These are phyloP conservation scores for Cordyceps cicadae DNA, from an alignment of 2,329 filamentous ascomycete genomes.

Conservation along the genomic window DNA sequence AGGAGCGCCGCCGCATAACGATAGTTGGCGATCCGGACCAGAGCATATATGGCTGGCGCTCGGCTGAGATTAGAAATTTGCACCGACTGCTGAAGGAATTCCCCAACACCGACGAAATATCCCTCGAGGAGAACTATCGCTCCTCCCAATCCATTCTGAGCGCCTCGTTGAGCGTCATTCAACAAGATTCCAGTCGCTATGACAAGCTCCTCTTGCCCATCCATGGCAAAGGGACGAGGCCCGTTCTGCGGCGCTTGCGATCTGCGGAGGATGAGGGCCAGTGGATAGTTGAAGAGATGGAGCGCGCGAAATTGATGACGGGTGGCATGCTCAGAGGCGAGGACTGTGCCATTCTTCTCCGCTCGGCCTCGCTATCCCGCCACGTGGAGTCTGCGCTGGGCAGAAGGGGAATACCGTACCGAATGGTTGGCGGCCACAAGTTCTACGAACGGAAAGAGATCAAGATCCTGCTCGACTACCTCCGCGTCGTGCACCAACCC, in stretches of 20 bases:
- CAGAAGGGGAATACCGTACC: constrained; percentile 74
- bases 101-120: constrained; percentile 69
- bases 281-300: constrained; percentile 84
- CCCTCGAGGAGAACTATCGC: constrained; percentile 89
- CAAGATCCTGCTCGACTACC: constrained; percentile 78
- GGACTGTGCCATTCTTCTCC: constrained; percentile 81
- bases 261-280: constrained; percentile 65
- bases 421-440: constrained; percentile 81
- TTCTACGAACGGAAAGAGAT: constrained; percentile 92
- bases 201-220: constrained; percentile 72
- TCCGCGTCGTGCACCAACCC: constrained; percentile 76
- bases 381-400: constrained; percentile 79
- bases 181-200: constrained; percentile 77
- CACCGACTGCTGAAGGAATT: constrained; percentile 69
- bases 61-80: constrained; percentile 85
- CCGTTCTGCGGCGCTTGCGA: constrained; percentile 69
- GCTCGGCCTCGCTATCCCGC: constrained; percentile 73
- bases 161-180: constrained; percentile 75
- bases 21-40: constrained; percentile 96
- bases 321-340: constrained; percentile 64
- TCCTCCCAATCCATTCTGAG: constrained; percentile 79
- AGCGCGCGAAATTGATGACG: constrained; percentile 59
- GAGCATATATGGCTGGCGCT: constrained; percentile 94
- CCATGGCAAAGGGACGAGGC: constrained; percentile 69
- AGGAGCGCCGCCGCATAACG: constrained; percentile 66